A percentile compares a stretch with the other conserved stretches of the same genome.
These are phyloP conservation scores for Syncephalastrum racemosum DNA, from an alignment of 371 early-diverging fungal genomes.

Conservation along the genomic window DNA sequence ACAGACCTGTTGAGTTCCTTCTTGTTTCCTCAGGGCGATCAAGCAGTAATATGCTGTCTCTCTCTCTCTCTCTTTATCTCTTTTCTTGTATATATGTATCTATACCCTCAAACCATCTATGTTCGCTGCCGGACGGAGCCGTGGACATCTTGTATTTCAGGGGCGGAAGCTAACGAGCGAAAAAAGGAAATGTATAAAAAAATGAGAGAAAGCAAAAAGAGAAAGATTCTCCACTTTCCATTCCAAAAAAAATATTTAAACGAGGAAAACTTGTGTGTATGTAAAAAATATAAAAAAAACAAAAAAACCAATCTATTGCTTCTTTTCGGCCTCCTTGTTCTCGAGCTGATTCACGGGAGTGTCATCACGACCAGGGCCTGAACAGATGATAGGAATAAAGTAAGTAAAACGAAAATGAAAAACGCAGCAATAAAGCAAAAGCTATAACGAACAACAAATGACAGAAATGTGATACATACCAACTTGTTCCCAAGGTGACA, in stretches of 20 bases:
- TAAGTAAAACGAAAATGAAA: no score
- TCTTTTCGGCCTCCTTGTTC: constrained; percentile 29
- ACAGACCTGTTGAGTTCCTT: constrained; percentile 2
- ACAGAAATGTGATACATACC: constrained; percentile 37
- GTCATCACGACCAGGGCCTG: constrained; percentile 52
- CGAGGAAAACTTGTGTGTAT: constrained; percentile 3
- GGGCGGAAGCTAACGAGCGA: not conserved
- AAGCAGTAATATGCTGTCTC: not conserved
- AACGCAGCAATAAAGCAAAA: no score
- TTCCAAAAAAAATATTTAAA: constrained; percentile 3
- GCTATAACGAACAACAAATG: no score
- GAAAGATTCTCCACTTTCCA: constrained; percentile 4
- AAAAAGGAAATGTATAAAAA: constrained; percentile 3
- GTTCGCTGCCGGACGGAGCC: no score
- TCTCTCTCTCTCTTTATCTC: not conserved
- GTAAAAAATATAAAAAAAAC: constrained; percentile 4
- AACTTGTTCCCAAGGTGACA: constrained; percentile 88
- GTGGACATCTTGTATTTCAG: no score
- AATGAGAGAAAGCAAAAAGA: constrained; percentile 4
- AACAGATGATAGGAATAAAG: not conserved
- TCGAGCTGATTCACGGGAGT: constrained; percentile 40
- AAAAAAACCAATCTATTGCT: constrained; percentile 29
- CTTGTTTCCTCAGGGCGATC: not conserved
- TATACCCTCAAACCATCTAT: no score
- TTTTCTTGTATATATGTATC: no score